Evolutionary conservation across 129 eudicot species (phyloP).

Genomic region (Centrapalus pauciflorus): DNA sequence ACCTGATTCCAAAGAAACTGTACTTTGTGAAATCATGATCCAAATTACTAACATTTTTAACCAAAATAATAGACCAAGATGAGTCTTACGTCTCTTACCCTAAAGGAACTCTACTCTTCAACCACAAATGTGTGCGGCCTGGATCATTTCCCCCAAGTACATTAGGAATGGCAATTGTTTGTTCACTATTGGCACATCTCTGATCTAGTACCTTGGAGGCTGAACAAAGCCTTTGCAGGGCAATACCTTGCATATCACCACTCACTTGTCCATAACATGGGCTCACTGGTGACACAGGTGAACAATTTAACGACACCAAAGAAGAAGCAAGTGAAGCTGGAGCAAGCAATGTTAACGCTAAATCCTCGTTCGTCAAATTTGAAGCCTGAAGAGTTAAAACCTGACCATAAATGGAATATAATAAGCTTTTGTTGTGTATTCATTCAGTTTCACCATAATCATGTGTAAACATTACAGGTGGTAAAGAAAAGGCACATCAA

Average conservation of each 20-base stretch:
- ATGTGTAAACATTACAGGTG: not conserved
- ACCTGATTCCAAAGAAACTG: conserved; percentile 32
- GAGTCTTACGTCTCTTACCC: conserved; percentile 65
- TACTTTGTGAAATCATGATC: not conserved
- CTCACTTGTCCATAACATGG: conserved; percentile 24
- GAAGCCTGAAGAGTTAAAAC: conserved; percentile 88
- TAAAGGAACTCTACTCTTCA: conserved; percentile 84
- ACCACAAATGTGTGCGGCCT: conserved; percentile 78
- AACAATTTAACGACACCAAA: conserved; percentile 46
- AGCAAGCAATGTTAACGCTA: conserved; percentile 75
- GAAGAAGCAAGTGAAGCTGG: conserved; percentile 66
- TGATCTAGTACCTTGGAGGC: conserved; percentile 25
- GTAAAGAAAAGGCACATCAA: too few relatives aligned
- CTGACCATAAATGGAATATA: conserved; percentile 31
- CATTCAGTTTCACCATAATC: not conserved
- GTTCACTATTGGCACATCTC: conserved; percentile 32
- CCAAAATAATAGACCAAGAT: not conserved
- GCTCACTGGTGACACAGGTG: conserved; percentile 55
- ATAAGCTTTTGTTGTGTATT: not conserved
- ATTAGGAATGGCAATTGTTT: conserved; percentile 35
- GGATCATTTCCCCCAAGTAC: conserved; percentile 49
- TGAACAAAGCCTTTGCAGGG: conserved; percentile 25
- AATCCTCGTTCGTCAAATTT: conserved; percentile 69
- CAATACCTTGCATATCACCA: conserved; percentile 24
- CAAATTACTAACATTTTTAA: not conserved